phyloP scores from a whole-genome alignment of 192 early-diverging fungal species.

The Gamsiella multidivaricata region DNA sequence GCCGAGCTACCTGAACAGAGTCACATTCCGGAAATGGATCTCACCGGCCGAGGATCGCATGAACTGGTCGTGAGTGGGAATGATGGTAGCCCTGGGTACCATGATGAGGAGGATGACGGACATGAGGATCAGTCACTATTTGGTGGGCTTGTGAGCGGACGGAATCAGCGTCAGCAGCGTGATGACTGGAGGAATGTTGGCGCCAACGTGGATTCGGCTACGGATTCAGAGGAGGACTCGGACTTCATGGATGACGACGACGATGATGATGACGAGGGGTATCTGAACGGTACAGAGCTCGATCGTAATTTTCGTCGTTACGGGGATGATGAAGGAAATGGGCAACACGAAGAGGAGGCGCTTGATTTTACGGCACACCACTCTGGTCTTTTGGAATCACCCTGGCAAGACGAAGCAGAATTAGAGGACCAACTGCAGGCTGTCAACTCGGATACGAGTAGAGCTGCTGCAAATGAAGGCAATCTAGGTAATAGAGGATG shows the following conservation, averaged over 20 bases:
- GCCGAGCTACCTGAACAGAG: constrained; percentile 20
- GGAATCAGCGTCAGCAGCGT: neutral
- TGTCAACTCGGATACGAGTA: neutral
- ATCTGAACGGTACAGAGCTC: neutral
- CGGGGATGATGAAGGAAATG: neutral
- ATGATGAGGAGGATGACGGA: constrained; percentile 51
- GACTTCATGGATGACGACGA: constrained; percentile 25
- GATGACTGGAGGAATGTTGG: constrained; percentile 30
- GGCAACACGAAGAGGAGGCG: constrained; percentile 3
- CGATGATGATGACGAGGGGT: neutral
- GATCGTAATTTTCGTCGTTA: neutral
- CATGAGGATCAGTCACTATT: constrained; percentile 40
- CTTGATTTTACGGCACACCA: constrained; percentile 44
- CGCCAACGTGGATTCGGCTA: constrained; percentile 7
- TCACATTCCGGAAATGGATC: constrained; percentile 13
- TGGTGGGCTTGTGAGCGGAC: neutral
- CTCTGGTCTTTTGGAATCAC: constrained; percentile 7
- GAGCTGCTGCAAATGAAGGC: neutral
- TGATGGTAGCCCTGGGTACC: neutral
- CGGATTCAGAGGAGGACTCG: constrained; percentile 14
- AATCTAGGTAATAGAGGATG: neutral
- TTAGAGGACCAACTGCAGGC: neutral
- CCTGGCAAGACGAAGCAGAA: constrained; percentile 25
- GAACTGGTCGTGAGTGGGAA: constrained; percentile 1
- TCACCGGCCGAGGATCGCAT: neutral